phyloP scores from a whole-genome alignment of 1,284 basidiomycete genomes.

The Farysia itapuensis region DNA sequence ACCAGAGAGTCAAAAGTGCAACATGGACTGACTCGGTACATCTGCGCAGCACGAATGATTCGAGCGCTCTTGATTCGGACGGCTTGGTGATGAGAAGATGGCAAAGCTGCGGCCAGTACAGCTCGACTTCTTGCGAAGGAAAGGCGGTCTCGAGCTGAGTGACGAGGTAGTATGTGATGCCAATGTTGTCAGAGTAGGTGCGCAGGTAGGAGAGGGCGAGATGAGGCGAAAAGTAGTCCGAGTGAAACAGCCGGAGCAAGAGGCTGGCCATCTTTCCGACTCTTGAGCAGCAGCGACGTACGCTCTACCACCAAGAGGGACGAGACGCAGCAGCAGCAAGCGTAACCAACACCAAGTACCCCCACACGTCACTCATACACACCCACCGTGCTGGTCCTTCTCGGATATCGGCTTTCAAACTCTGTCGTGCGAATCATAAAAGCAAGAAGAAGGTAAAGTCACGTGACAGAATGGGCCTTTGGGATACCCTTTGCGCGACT shows the following conservation, averaged over 20 bases:
- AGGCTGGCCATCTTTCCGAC: slow-evolving; percentile 50
- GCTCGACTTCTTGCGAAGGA: slow-evolving; percentile 47
- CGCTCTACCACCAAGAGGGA: no score
- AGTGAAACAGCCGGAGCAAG: slow-evolving; percentile 56
- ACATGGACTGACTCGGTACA: slow-evolving; percentile 56
- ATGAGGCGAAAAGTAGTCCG: slow-evolving; percentile 58
- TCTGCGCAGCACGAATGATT: slow-evolving; percentile 52
- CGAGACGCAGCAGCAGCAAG: no score
- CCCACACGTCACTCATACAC: no score
- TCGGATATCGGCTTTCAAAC: no score
- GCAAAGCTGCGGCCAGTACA: slow-evolving; percentile 59
- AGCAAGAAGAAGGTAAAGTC: no score
- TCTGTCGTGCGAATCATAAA: no score
- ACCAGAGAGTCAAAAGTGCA: slow-evolving; percentile 57
- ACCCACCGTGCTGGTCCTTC: no score
- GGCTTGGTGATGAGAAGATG: slow-evolving; percentile 56
- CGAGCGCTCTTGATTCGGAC: slow-evolving; percentile 51
- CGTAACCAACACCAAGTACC: no score
- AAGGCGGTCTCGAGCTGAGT: slow-evolving; percentile 48
- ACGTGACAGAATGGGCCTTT: no score
- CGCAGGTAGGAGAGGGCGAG: slow-evolving; percentile 56
- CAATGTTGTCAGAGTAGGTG: slow-evolving; percentile 57
- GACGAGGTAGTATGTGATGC: slow-evolving; percentile 58
- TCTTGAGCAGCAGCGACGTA: no score
- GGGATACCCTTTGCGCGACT: no score